Percentiles rank a stretch among this genome's conserved stretches.
These are phyloP conservation scores for Trichoderma sp. DNA, from an alignment of 2,329 filamentous ascomycete species.

Conservation along the genomic window DNA sequence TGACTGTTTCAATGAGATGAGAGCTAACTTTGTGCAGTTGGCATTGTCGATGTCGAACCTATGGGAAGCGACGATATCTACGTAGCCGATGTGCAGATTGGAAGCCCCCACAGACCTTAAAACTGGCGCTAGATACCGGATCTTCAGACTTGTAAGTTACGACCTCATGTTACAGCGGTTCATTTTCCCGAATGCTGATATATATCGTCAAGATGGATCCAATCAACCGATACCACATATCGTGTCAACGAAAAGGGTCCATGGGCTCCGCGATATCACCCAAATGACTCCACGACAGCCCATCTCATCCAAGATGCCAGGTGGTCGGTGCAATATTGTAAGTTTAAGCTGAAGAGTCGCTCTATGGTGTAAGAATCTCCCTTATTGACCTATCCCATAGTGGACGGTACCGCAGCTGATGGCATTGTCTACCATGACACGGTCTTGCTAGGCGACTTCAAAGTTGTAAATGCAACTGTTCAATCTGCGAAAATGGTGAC, in stretches of 20 bases:
- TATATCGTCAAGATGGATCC: slow-evolving; percentile 49
- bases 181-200: not conserved
- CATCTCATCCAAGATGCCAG: slow-evolving; percentile 42
- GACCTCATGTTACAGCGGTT: no score
- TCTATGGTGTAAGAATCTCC: not conserved
- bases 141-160: slow-evolving; percentile 63
- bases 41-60: slow-evolving; percentile 38
- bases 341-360: slow-evolving; percentile 28
- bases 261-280: slow-evolving; percentile 44
- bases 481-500: slow-evolving; percentile 50
- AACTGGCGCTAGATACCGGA: slow-evolving; percentile 55
- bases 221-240: slow-evolving; percentile 50
- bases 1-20: not conserved
- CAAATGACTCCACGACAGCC: slow-evolving; percentile 48
- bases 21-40: slow-evolving; percentile 4
- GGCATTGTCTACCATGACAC: slow-evolving; percentile 55
- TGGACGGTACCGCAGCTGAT: slow-evolving; percentile 46
- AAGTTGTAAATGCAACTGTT: slow-evolving; percentile 48
- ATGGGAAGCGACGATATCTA: slow-evolving; percentile 46
- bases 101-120: slow-evolving; percentile 49
- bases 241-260: slow-evolving; percentile 37
- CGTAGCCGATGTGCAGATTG: slow-evolving; percentile 47
- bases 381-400: slow-evolving; percentile 29
- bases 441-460: slow-evolving; percentile 47
- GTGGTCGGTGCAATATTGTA: slow-evolving; percentile 54